Conservation (phyloP, 495 filamentous ascomycete species). For the Daldinia concentrica region DNA sequence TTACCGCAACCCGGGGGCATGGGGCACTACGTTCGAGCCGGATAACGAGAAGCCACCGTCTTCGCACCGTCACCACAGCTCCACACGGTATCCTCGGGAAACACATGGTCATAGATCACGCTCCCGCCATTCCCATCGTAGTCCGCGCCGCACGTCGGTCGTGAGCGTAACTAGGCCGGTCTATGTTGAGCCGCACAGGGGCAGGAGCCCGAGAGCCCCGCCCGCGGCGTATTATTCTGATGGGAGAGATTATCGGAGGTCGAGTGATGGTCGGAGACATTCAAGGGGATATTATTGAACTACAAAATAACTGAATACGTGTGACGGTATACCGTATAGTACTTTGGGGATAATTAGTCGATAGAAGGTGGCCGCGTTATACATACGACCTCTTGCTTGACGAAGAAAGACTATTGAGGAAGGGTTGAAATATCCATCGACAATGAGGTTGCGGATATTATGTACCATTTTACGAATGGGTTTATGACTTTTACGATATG, state of each 20-base stretch:
- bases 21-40: constrained; percentile 41
- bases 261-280: constrained; percentile 33
- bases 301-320: neutral
- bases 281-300: constrained; percentile 18
- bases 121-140: constrained; percentile 39
- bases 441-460: neutral
- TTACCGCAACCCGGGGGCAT: constrained; percentile 45
- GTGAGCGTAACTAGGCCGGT: constrained; percentile 42
- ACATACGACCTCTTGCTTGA: constrained; percentile 7
- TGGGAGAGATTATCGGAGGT: constrained; percentile 32
- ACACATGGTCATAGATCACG: constrained; percentile 36
- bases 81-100: constrained; percentile 34
- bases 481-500: constrained; percentile 10
- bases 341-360: neutral
- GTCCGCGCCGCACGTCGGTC: constrained; percentile 35
- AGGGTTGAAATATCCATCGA: neutral
- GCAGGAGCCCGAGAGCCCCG: constrained; percentile 41
- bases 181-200: constrained; percentile 24
- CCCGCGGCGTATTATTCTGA: constrained; percentile 39
- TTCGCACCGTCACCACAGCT: constrained; percentile 18
- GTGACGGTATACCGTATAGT: neutral
- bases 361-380: neutral
- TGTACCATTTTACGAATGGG: neutral
- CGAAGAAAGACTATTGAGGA: neutral
- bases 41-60: constrained; percentile 41